Base-by-base conservation (phyloP, 2,329 filamentous ascomycete genomes). In the Dichotomopilus funicola region DNA sequence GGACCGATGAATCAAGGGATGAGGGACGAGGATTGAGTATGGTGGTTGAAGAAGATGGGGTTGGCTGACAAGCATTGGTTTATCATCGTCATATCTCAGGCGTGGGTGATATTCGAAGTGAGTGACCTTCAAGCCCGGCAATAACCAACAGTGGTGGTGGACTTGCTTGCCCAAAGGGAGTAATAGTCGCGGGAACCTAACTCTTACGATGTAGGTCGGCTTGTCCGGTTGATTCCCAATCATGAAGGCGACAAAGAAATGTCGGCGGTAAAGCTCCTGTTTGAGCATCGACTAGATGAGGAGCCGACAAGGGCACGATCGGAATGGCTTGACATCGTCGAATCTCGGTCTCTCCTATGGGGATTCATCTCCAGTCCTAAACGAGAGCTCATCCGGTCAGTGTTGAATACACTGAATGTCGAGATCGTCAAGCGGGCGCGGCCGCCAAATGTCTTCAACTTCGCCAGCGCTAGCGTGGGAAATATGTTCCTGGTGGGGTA, bases 241-340 rank as follows among this genome's bases (percentile, higher is more conserved):
- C 70, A 76, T 19, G 71, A 85, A 57, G 69, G 75, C 13, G 76
- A 81, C 59, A 72, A 78, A 11, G 88, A 92, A 65, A 84, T 84
- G 37, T 78, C 79, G 1, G 89, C 91, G 4, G 87, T 96, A 64
- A 91, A 88, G 68, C 73, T 79, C 0, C 80, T 97, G 52, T 95
- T 97, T 77, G 96, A 96, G 67, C 83, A 96, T 67, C 85, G 92
- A 8, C 78, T 97, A 0, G 81, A 89, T 2, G 73, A 80, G 2
- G 77, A 82, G 33, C 76, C 82, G 3, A 66, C 70, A 5, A 70
- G 75, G 31, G 91, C 92, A 0, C 79, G 87, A 27, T 70, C 76
- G 4, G 91, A 96, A 74, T 97, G 92, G 91, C 82, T 91, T 34
- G 85, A 89, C 49, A 90, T 97, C 36, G 83, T 97, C 36, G 91